These are phyloP conservation scores for Lasiodiplodia gonubiensis DNA, from an alignment of 2,329 filamentous ascomycete species.

Conservation along the genomic window DNA sequence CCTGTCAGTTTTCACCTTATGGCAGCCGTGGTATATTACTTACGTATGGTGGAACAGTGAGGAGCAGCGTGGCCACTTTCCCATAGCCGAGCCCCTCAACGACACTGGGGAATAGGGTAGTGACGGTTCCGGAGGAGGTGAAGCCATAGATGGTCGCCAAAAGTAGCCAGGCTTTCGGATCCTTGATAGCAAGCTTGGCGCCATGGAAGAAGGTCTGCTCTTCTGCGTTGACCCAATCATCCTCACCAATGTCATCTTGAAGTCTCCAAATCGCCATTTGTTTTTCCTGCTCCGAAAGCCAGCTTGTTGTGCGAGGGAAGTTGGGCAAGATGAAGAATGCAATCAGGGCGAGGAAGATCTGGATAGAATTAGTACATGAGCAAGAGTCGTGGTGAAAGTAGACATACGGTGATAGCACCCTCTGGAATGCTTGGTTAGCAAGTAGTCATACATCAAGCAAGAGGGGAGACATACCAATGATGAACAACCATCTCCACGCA, in stretches of 20 bases:
- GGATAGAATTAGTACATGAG: neutral
- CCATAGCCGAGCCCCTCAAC: conserved; percentile 40
- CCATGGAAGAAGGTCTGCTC: conserved; percentile 42
- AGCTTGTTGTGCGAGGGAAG: conserved; percentile 12
- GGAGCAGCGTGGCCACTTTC: conserved; percentile 39
- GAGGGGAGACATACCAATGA: conserved; percentile 1
- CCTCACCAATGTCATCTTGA: conserved; percentile 41
- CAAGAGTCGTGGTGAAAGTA: neutral
- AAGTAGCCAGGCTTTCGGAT: conserved; percentile 44
- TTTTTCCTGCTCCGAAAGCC: conserved; percentile 9
- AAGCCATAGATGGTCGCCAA: conserved; percentile 45
- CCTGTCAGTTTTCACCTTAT: neutral
- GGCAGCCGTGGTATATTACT: neutral
- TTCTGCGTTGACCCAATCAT: conserved; percentile 39
- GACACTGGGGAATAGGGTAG: conserved; percentile 41
- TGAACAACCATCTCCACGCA: conserved; percentile 46
- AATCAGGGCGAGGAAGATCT: conserved; percentile 6
- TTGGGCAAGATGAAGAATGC: conserved; percentile 19
- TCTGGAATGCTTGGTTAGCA: neutral
- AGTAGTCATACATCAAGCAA: neutral
- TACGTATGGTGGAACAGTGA: conserved; percentile 40
- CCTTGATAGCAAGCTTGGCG: conserved; percentile 39
- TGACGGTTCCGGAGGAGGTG: conserved; percentile 42
- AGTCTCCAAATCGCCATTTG: conserved; percentile 35
- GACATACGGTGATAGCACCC: conserved; percentile 10